These are phyloP conservation scores for Murraya paniculata DNA, from an alignment of 345 rosid species.

Conservation along the genomic window DNA sequence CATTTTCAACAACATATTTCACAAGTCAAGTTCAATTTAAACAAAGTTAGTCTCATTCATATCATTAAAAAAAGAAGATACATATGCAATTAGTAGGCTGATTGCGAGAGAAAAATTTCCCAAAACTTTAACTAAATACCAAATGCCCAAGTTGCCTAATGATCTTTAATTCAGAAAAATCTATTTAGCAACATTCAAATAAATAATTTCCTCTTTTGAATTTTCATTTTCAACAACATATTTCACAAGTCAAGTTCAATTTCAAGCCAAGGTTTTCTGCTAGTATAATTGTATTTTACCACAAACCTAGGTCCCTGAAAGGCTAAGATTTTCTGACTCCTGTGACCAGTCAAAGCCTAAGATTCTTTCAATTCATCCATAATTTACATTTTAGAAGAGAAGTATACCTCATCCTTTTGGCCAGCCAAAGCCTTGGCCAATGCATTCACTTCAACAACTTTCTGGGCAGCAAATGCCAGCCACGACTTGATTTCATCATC, in stretches of 20 bases:
- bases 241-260: neutral
- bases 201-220: neutral
- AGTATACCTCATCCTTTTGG: slow-evolving; percentile 72
- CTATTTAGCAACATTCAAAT: neutral
- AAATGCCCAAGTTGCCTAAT: neutral
- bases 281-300: neutral
- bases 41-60: too few relatives aligned
- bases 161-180: neutral
- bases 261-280: neutral
- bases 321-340: neutral
- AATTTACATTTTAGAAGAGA: neutral
- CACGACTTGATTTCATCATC: slow-evolving; percentile 89
- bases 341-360: neutral
- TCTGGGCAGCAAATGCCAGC: slow-evolving; percentile 98
- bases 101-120: neutral
- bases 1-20: neutral
- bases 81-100: neutral
- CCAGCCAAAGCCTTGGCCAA: slow-evolving; percentile 92
- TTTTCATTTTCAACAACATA: neutral
- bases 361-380: neutral
- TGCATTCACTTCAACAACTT: slow-evolving; percentile 89
- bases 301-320: neutral
- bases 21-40: neutral
- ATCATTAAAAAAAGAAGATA: too few relatives aligned
- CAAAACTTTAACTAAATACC: neutral